A percentile compares a stretch with the other conserved stretches of the same genome.
These are phyloP conservation scores for Amauroascus niger DNA, from an alignment of 2,329 filamentous ascomycete genomes.

Conservation along the genomic window DNA sequence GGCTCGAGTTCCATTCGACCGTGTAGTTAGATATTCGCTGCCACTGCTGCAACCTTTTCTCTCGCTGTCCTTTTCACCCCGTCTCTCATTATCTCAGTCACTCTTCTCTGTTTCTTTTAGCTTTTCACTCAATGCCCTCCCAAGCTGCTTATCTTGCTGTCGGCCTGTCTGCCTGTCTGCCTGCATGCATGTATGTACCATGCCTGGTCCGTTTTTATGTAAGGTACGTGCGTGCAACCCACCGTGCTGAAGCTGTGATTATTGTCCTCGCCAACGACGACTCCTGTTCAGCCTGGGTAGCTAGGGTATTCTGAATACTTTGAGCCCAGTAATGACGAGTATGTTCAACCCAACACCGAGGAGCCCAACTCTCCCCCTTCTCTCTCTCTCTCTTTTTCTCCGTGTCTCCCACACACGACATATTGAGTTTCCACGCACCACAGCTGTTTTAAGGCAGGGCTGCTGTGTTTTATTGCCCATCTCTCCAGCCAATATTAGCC, in stretches of 20 bases:
- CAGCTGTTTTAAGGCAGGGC: background rate
- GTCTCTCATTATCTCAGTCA: background rate
- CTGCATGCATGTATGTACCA: background rate
- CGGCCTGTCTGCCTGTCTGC: no score
- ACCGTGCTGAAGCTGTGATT: background rate
- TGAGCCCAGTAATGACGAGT: background rate
- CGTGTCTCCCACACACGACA: background rate
- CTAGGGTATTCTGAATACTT: no score
- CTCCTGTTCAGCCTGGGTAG: background rate
- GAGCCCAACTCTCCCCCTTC: background rate
- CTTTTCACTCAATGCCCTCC: background rate
- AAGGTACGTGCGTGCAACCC: background rate
- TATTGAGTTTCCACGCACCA: slow-evolving; percentile 11
- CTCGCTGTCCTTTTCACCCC: background rate
- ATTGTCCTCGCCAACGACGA: background rate
- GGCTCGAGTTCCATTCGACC: background rate
- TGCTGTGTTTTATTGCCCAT: background rate
- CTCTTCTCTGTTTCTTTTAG: background rate
- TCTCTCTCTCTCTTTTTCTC: no score
- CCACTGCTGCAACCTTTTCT: background rate
- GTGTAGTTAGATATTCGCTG: background rate
- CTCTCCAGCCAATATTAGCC: slow-evolving; percentile 4
- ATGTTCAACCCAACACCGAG: background rate
- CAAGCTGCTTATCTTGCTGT: background rate
- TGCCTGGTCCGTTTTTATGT: slow-evolving; percentile 7